Percentiles rank a stretch among this genome's conserved stretches.
These are phyloP conservation scores for Schrenkiella parvula DNA, from an alignment of 345 rosid genomes.

Conservation along the genomic window DNA sequence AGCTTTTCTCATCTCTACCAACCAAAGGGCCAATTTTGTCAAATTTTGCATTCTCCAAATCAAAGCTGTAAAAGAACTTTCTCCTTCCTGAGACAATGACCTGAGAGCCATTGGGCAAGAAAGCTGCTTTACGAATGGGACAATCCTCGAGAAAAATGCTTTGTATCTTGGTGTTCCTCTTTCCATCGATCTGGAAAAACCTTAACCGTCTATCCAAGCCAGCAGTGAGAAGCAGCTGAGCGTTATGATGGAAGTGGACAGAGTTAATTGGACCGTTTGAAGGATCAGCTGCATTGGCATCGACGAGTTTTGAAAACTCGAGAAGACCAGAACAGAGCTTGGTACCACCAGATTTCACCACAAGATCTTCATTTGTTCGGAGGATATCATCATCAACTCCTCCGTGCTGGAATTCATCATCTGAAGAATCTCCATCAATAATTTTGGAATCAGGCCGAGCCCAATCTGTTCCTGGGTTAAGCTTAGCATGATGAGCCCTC, in stretches of 20 bases:
- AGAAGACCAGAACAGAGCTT: conserved; percentile 67
- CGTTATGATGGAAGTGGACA: conserved; percentile 84
- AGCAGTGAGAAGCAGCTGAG: conserved; percentile 74
- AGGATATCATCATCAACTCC: conserved; percentile 61
- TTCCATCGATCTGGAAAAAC: conserved; percentile 93
- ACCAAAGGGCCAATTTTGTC: conserved; percentile 86
- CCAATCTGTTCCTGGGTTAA: conserved; percentile 91
- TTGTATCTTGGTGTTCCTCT: conserved; percentile 80
- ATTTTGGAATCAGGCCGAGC: conserved; percentile 46
- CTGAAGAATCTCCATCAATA: conserved; percentile 25
- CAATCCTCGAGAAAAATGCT: conserved; percentile 85
- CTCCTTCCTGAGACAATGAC: conserved; percentile 89
- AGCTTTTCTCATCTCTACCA: conserved; percentile 96
- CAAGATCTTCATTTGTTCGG: conserved; percentile 71
- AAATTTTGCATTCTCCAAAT: conserved; percentile 69
- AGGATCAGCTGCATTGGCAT: conserved; percentile 76
- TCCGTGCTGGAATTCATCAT: conserved; percentile 38
- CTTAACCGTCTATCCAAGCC: conserved; percentile 70
- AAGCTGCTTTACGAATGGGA: conserved; percentile 75
- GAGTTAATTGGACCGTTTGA: conserved; percentile 70
- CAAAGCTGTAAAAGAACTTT: conserved; percentile 86
- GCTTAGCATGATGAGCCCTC: conserved; percentile 81
- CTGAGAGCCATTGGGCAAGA: conserved; percentile 85
- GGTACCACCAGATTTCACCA: conserved; percentile 48
- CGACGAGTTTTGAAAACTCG: conserved; percentile 70